phyloP scores from a whole-genome alignment of 768 basidiomycete genomes.

The Boletus reticulatus region DNA sequence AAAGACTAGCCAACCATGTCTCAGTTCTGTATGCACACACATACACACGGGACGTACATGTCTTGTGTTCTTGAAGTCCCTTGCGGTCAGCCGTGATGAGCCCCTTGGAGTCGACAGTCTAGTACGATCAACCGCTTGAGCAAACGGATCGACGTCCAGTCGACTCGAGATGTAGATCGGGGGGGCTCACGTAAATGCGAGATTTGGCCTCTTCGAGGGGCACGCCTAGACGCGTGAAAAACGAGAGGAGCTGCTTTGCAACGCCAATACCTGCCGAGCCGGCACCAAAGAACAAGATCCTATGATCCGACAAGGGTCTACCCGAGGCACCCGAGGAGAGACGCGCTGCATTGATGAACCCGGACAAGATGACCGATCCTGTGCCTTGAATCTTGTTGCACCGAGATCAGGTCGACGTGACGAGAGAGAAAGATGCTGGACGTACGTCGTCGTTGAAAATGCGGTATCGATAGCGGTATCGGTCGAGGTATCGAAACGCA shows the following conservation, averaged over 20 bases:
- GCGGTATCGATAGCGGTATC: constrained; percentile 54
- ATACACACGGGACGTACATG: constrained; percentile 41
- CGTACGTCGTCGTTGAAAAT: constrained; percentile 76
- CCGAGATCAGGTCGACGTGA: background rate
- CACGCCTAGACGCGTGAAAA: constrained; percentile 54
- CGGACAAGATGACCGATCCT: constrained; percentile 72
- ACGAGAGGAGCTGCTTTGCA: constrained; percentile 47
- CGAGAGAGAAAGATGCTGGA: background rate
- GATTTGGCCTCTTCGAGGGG: constrained; percentile 62
- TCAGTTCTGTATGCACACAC: background rate
- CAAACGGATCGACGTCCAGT: background rate
- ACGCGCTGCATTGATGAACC: constrained; percentile 71
- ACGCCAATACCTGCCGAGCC: constrained; percentile 55
- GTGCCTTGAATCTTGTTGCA: constrained; percentile 62
- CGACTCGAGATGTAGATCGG: background rate
- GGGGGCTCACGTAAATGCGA: constrained; percentile 58
- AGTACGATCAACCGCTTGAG: constrained; percentile 12
- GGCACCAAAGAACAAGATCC: constrained; percentile 57
- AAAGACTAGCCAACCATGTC: constrained; percentile 45
- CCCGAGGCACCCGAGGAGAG: constrained; percentile 50
- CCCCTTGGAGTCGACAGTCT: constrained; percentile 79
- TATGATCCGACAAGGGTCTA: constrained; percentile 44
- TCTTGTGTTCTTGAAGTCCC: constrained; percentile 72
- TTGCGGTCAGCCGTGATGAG: constrained; percentile 68
- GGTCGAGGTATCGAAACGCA: constrained; percentile 70